A percentile compares a stretch with the other conserved stretches of the same genome.
Evolutionary conservation across 2,329 filamentous ascomycete species (phyloP).

Genomic region (Colletotrichum tabaci): DNA sequence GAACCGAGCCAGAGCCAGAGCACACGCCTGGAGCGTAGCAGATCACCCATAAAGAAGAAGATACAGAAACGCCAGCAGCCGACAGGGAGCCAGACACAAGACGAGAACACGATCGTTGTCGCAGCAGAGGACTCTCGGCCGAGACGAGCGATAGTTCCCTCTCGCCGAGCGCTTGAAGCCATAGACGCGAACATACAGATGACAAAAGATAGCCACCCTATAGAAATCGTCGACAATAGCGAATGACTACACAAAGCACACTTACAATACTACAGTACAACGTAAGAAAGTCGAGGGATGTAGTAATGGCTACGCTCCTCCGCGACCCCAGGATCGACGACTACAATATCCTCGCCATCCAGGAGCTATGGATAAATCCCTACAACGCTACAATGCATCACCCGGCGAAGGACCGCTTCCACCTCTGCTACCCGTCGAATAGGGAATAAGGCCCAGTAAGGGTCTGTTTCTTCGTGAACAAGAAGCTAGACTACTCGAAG

Average conservation of each 20-base stretch:
- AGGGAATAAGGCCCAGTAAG: constrained; percentile 4
- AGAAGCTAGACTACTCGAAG: constrained; percentile 14
- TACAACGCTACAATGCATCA: constrained; percentile 17
- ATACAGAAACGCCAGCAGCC: not conserved
- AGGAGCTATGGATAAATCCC: constrained; percentile 20
- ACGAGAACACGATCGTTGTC: constrained; percentile 7
- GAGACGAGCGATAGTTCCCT: constrained; percentile 3
- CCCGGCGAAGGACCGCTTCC: constrained; percentile 20
- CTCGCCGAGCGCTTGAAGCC: not conserved
- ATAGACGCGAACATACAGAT: not conserved
- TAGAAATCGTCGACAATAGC: not conserved
- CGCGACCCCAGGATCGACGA: constrained; percentile 17
- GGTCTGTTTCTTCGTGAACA: constrained; percentile 21
- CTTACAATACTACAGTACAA: constrained; percentile 14
- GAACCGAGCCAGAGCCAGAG: constrained; percentile 9
- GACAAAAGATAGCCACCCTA: not conserved
- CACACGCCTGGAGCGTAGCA: constrained; percentile 3
- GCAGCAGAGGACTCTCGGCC: constrained; percentile 3
- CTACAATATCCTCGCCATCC: constrained; percentile 22
- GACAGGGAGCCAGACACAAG: not conserved
- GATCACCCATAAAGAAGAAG: constrained; percentile 9
- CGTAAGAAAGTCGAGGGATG: constrained; percentile 25
- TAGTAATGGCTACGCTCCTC: constrained; percentile 17
- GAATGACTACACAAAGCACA: not conserved
- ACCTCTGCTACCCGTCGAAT: constrained; percentile 6